These are phyloP conservation scores for Alternaria alternata DNA, from an alignment of 2,329 filamentous ascomycete genomes.

Conservation along the genomic window DNA sequence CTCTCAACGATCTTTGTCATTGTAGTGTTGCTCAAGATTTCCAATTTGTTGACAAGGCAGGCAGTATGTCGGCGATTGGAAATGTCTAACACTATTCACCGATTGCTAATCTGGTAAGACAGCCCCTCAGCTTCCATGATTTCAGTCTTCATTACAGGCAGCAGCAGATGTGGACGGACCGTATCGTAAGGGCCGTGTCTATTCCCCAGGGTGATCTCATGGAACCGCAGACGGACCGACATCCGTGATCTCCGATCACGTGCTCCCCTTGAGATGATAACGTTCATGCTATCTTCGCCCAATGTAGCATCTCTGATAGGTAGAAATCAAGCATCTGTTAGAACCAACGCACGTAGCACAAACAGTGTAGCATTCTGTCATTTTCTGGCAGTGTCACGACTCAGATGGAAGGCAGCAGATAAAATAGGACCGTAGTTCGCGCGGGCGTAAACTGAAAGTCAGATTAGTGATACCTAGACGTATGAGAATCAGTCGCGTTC, in stretches of 20 bases:
- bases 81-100: not conserved
- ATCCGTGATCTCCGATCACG: not conserved
- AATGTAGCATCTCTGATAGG: too few relatives aligned
- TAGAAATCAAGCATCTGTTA: too few relatives aligned
- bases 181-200: not conserved
- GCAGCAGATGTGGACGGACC: not conserved
- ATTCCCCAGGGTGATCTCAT: not conserved
- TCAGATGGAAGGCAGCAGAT: too few relatives aligned
- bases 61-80: not conserved
- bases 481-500: too few relatives aligned
- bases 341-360: too few relatives aligned
- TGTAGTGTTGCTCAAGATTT: not conserved
- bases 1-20: not conserved
- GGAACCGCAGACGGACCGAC: not conserved
- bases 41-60: not conserved
- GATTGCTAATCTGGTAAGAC: too few relatives aligned
- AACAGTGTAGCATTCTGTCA: too few relatives aligned
- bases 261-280: not conserved
- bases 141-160: rapidly evolving
- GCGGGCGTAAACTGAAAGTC: too few relatives aligned
- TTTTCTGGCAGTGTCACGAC: too few relatives aligned
- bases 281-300: not conserved
- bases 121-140: not conserved
- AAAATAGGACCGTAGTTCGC: too few relatives aligned
- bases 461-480: too few relatives aligned